Base-by-base conservation (phyloP, 805 yeast species). In the Cyberlindnera mississippiensis region DNA sequence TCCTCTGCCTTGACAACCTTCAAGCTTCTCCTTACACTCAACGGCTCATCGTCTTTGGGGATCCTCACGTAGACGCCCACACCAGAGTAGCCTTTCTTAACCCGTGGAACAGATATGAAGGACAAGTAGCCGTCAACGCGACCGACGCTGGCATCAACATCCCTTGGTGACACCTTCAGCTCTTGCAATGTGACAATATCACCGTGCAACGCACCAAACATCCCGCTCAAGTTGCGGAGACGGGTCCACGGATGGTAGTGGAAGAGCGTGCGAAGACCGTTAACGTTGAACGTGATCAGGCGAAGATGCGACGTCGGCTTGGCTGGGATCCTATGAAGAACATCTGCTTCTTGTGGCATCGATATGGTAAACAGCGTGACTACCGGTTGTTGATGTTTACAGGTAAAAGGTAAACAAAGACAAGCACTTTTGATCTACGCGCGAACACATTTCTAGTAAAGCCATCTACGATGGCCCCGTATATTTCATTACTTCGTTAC, bases 141-240 rank as follows among this genome's bases (percentile, higher is more conserved):
- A 2, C 78, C 79, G 62, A 78, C 66, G 27, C 57, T 62, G n/a
- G 63, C 50, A 15, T 73, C 67, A 2, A 81, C 55, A 42, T 74
- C 75, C 22, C 59, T 57, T n/a, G 64, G 56, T 33, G 82, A 77
- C 5, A 85, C 65, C 59, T 91, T 91, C 35, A 91, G 69, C 59
- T 91, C 99, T 57, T 91, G 98, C 14, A 93, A 69, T 4, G 96
- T 73, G n/a, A 90, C 67, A 13, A 91, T 69, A 57, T 93, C 98
- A 1, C 84, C 86, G 15, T 74, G 55, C 46, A 90, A 62, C 32
- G 66, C 60, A 3, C 64, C 57, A 46, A 89, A 80, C 54, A 82
- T 67, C 9, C 55, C 48, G 15, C 49, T 51, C 4, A 64, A 41
- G 0, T 66, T 59, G 3, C 58, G 52, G 49, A 67, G 52, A 28